Evolutionary conservation across 202 grass and related monocot species (phyloP).

Genomic region (Musa balbisiana): DNA sequence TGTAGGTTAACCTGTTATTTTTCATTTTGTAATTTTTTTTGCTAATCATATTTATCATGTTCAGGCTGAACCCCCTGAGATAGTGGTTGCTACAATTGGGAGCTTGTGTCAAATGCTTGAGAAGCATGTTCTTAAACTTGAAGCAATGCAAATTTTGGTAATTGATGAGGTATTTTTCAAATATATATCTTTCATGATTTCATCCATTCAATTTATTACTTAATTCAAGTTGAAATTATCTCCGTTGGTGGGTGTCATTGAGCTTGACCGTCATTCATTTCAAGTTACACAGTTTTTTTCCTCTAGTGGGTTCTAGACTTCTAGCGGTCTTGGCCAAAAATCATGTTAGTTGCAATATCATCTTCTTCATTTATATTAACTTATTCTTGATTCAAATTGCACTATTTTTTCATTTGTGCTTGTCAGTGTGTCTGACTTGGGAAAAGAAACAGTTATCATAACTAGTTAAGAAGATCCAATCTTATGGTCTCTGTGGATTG

Average conservation of each 20-base stretch:
- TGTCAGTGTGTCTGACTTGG: too few relatives aligned
- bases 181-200: background rate
- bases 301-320: too few relatives aligned
- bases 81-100: conserved; percentile 70
- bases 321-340: too few relatives aligned
- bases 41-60: background rate
- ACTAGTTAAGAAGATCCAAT: too few relatives aligned
- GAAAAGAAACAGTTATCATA: too few relatives aligned
- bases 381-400: background rate
- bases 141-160: conserved; percentile 64
- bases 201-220: background rate
- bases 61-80: conserved; percentile 70
- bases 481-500: too few relatives aligned
- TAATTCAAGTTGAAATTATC: background rate
- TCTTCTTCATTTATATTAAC: background rate
- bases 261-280: background rate
- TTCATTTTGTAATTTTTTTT: background rate
- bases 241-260: background rate
- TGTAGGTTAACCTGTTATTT: background rate
- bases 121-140: conserved; percentile 55
- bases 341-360: background rate
- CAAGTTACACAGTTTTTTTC: too few relatives aligned
- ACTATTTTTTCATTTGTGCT: too few relatives aligned
- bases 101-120: conserved; percentile 94
- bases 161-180: conserved; percentile 61